Percentiles rank a stretch among this genome's conserved stretches.
These are phyloP conservation scores for Mucor ambiguus DNA, from an alignment of 371 early-diverging fungal species.

Conservation along the genomic window DNA sequence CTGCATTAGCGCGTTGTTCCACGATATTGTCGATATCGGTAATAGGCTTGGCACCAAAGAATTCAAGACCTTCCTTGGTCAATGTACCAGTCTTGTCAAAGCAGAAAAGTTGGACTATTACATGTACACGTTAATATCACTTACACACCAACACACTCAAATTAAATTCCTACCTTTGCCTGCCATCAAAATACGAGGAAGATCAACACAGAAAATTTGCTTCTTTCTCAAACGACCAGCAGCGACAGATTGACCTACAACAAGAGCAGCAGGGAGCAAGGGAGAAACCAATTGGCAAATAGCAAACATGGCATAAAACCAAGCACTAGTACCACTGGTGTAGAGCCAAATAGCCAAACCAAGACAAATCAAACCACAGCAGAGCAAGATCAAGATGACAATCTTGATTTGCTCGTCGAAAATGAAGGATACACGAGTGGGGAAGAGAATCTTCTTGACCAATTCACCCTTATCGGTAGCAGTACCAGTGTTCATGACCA, in stretches of 20 bases:
- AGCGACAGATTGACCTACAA: slow-evolving; percentile 79
- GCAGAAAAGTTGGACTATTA: slow-evolving; percentile 85
- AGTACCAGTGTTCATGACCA: slow-evolving; percentile 74
- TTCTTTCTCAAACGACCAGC: slow-evolving; percentile 64
- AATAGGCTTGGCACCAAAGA: slow-evolving; percentile 52
- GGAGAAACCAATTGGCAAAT: slow-evolving; percentile 75
- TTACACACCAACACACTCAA: not conserved
- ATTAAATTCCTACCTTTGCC: slow-evolving; percentile 64
- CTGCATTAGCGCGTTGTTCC: slow-evolving; percentile 17
- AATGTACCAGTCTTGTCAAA: slow-evolving; percentile 76
- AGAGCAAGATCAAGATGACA: slow-evolving; percentile 59
- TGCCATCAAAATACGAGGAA: slow-evolving; percentile 86
- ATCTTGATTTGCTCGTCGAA: slow-evolving; percentile 72
- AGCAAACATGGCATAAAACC: slow-evolving; percentile 72
- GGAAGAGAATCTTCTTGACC: slow-evolving; percentile 75
- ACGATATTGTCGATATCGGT: slow-evolving; percentile 34
- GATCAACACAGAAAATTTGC: slow-evolving; percentile 75
- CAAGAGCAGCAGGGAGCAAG: slow-evolving; percentile 58
- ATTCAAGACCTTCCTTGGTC: slow-evolving; percentile 66
- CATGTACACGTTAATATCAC: not conserved
- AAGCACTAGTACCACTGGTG: slow-evolving; percentile 46
- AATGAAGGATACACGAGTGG: slow-evolving; percentile 62
- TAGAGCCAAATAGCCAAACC: slow-evolving; percentile 57
- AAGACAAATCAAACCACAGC: slow-evolving; percentile 59
- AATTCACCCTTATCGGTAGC: slow-evolving; percentile 75